Base-by-base conservation (phyloP, 1,284 basidiomycete species). In the Ceratobasidium theobromae region DNA sequence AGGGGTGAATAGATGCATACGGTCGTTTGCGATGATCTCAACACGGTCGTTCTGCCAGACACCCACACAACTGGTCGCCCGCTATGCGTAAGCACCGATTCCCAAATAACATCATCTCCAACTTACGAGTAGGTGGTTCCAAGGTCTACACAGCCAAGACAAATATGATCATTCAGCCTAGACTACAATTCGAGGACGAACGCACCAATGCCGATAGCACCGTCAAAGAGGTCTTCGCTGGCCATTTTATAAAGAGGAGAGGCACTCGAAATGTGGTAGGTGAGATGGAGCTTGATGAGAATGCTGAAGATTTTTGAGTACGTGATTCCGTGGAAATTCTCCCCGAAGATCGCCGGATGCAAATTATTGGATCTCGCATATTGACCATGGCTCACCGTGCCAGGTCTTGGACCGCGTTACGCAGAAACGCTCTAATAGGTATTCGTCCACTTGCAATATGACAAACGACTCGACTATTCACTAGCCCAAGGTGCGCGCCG, bases 41-140 rank as follows among this genome's bases (percentile, higher is more conserved):
- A 97, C 95, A 75, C 94, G 92, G 85, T 97, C 95, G 79, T 97
- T 95, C 83, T 95, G 92, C 95, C 93, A 96, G 75, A 96, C 93
- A 84, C 93, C 95, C 73, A 97, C 95, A 79, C 95, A 94, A 53
- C 89, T 91, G 72, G 25, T 28, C 38, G 35, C 72, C 33, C 33
- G 32, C 23, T 16, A 48, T 66, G 58, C 38, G 40, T 43, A 62
- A 66, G 18, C 53, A 5, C 9, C 18, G 51, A 52, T 49, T 35
- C 38, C 8, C 25, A 27, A 38, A 27, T 57, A 21, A 54, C 48
- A 62, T 49, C 33, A 38, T 33, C 14, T 41, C 6, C 28, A 46
- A 81, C 88, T 75, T 77, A 93, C 85, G 90, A 93, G 84, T 93
- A 93, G 70, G 92, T 93, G 72, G 92, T 93, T 73, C 91, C 91